Evolutionary conservation across 2,329 filamentous ascomycete genomes (phyloP), one percentile per base, ranked within the genome.

Genomic region (Lojkania enalia): DNA sequence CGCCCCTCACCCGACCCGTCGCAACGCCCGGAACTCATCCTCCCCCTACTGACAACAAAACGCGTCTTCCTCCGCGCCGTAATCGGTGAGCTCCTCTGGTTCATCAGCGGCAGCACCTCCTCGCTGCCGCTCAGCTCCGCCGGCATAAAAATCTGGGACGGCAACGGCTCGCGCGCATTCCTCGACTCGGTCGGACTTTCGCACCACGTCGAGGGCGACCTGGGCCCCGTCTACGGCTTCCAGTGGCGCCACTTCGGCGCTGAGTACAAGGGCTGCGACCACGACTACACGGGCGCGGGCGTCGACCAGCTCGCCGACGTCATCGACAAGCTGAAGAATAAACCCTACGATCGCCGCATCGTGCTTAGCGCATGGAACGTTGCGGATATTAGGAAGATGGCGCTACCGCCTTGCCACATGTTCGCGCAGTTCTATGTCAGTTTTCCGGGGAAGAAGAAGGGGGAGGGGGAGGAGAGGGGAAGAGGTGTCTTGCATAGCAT

Each of bases 201-300:
- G 0, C 84, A 96, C 66, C 88, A 92, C 48, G 88, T 83, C 40
- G 87, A 85, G 15, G 94, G 94, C 54, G 94, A 99, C 64, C 78
- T 99, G 0, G 94, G 94, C 0, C 94, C 94, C 20, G 91, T 97
- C 0, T 99, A 99, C 67, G 94, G 94, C 1, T 99, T 99, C 74
- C 94, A 99, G 73, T 99, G 94, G 94, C 87, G 94, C 2, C 92
- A 97, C 72, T 99, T 99, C 63, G 94, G 94, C 39, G 94, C 94
- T 3, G 84, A 90, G 50, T 99, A 99, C 69, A 76, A 85, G 14
- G 65, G 63, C 1, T 57, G 61, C 32, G 77, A 84, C 54, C 80
- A 87, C 0, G 90, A 97, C 67, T 99, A 99, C 71, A 79, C 83
- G 0, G 90, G 88, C 0, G 79, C 95, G 67, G 94, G 94, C 14